These are phyloP conservation scores for Xylariaceae sp. DNA, from an alignment of 2,329 filamentous ascomycete species.

Conservation along the genomic window DNA sequence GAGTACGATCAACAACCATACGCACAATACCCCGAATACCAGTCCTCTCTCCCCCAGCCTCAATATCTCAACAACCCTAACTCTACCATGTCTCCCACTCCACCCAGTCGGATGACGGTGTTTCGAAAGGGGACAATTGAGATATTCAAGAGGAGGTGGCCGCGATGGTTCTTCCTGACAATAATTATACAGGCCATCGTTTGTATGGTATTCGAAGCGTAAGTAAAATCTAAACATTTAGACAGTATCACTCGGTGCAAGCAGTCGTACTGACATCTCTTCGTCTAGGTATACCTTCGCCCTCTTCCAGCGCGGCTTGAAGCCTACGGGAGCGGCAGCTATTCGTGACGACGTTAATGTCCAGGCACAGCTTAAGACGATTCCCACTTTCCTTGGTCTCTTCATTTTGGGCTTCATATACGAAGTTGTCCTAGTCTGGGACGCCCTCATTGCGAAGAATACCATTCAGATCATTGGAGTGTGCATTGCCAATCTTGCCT, in stretches of 20 bases:
- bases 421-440: conserved; percentile 87
- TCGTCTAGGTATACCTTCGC: conserved; percentile 81
- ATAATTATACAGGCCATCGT: conserved; percentile 79
- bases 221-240: conserved; percentile 48
- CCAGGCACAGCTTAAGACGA: conserved; percentile 69
- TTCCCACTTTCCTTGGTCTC: conserved; percentile 92
- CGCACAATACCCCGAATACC: conserved; percentile 39
- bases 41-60: conserved; percentile 23
- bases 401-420: conserved; percentile 99
- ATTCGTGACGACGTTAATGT: conserved; percentile 49
- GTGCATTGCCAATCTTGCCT: conserved; percentile 88
- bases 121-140: conserved; percentile 65
- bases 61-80: conserved; percentile 42
- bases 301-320: conserved; percentile 74
- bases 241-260: not conserved
- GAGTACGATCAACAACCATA: conserved; percentile 35
- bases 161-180: conserved; percentile 80
- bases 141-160: conserved; percentile 84
- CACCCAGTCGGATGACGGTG: conserved; percentile 42
- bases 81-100: conserved; percentile 44
- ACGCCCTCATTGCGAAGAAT: conserved; percentile 92
- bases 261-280: conserved; percentile 18
- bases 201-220: conserved; percentile 87
- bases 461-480: conserved; percentile 98
- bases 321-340: conserved; percentile 43